phyloP scores from a whole-genome alignment of 2,329 filamentous ascomycete genomes.

The Colletotrichum viniferum region DNA sequence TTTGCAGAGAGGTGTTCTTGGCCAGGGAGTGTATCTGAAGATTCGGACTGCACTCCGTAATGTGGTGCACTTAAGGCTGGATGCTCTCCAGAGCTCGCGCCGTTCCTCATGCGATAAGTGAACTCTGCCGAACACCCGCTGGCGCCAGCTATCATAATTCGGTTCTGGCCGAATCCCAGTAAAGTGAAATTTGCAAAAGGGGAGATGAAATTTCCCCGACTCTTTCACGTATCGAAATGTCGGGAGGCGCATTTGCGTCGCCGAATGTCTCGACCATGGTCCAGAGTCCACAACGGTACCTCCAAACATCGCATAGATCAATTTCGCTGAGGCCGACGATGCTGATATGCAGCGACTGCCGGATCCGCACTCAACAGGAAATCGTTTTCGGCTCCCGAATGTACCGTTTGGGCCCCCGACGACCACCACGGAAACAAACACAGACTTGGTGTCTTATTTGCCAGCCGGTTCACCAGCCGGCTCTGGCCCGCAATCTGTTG shows the following conservation, averaged over 20 bases:
- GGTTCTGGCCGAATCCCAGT: neutral
- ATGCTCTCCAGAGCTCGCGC: neutral
- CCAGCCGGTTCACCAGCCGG: neutral
- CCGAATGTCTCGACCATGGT: neutral
- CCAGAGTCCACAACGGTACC: neutral
- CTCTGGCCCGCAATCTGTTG: neutral
- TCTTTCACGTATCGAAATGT: neutral
- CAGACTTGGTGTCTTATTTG: neutral
- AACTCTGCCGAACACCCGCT: neutral
- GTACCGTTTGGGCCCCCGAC: neutral
- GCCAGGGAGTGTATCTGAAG: neutral
- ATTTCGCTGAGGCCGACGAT: neutral
- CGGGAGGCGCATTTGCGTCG: neutral
- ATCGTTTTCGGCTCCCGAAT: neutral
- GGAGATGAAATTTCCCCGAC: neutral
- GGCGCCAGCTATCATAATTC: slow-evolving; percentile 2
- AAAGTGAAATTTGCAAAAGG: neutral
- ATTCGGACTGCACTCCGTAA: neutral
- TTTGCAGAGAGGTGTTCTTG: neutral
- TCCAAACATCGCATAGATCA: neutral
- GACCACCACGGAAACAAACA: neutral
- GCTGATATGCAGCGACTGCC: neutral
- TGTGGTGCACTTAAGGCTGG: neutral
- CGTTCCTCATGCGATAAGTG: neutral
- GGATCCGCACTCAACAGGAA: neutral